A percentile compares a stretch with the other conserved stretches of the same genome.
Evolutionary conservation across 768 basidiomycete genomes (phyloP).

Genomic region (Amanita subjunquillea): DNA sequence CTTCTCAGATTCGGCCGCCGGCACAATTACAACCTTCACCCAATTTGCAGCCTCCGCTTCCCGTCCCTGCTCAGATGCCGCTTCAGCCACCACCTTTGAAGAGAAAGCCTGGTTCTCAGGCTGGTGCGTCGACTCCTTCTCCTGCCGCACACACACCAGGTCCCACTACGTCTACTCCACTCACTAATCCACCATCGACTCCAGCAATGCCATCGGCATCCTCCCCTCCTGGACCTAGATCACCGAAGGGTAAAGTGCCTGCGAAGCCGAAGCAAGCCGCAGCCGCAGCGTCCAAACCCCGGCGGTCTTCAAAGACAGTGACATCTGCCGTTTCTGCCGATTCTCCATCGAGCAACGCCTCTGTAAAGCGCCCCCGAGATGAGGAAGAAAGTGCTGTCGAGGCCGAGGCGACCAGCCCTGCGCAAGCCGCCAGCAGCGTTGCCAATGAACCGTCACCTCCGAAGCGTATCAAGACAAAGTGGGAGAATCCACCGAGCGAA

Average conservation of each 20-base stretch:
- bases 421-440: conserved; percentile 16
- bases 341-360: conserved; percentile 13
- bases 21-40: conserved; percentile 1
- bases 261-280: conserved; percentile 32
- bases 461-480: conserved; percentile 63
- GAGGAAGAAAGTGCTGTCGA: conserved; percentile 33
- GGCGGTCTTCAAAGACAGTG: conserved; percentile 21
- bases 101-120: conserved; percentile 20
- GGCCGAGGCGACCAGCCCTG: conserved; percentile 18
- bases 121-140: conserved; percentile 29
- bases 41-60: conserved; percentile 3
- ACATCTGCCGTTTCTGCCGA: conserved; percentile 14
- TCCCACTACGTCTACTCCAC: conserved; percentile 27
- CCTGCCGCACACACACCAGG: conserved; percentile 35
- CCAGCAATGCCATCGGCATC: conserved; percentile 45
- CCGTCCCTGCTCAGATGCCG: conserved; percentile 14
- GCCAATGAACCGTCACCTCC: conserved; percentile 54
- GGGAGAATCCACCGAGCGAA: conserved; percentile 52
- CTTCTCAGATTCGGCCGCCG: background rate
- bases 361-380: conserved; percentile 40
- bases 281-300: conserved; percentile 15
- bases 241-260: conserved; percentile 48
- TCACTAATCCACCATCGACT: conserved; percentile 25
- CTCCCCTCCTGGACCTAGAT: conserved; percentile 62
- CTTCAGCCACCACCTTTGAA: conserved; percentile 18